Conservation (phyloP, 2,329 filamentous ascomycete genomes). For the Colletotrichum eremochloae region DNA sequence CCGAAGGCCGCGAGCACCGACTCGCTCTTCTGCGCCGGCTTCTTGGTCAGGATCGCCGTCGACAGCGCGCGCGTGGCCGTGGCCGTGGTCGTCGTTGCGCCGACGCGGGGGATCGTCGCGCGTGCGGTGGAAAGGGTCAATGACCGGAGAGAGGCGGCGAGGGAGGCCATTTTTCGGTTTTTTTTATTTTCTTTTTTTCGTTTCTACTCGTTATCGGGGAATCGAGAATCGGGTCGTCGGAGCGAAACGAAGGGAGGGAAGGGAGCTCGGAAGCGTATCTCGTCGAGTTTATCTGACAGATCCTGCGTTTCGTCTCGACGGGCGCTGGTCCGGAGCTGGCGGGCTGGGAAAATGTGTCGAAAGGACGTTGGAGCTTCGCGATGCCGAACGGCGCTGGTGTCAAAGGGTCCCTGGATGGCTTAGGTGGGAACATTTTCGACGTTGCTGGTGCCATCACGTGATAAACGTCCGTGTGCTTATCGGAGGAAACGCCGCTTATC, state of each 20-base stretch:
- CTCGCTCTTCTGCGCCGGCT: slow-evolving; percentile 35
- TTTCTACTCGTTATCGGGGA: neutral
- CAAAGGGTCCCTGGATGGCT: slow-evolving; percentile 20
- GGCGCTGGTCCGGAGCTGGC: neutral
- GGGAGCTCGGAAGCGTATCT: neutral
- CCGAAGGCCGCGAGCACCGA: slow-evolving; percentile 21
- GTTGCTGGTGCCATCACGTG: slow-evolving; percentile 18
- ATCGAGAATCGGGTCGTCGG: neutral
- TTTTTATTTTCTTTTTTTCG: neutral
- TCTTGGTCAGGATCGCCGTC: slow-evolving; percentile 37
- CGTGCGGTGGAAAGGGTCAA: slow-evolving; percentile 43
- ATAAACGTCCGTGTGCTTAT: slow-evolving; percentile 7
- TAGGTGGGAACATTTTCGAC: slow-evolving; percentile 24
- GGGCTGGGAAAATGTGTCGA: neutral
- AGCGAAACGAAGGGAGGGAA: no score
- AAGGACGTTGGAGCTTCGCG: slow-evolving; percentile 5
- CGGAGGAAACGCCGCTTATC: neutral
- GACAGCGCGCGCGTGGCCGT: slow-evolving; percentile 36
- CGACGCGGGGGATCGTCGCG: slow-evolving; percentile 29
- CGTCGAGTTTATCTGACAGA: neutral
- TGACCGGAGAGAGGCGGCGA: slow-evolving; percentile 44
- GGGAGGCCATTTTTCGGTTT: slow-evolving; percentile 37
- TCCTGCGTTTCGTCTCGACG: neutral
- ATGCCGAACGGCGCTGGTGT: slow-evolving; percentile 3
- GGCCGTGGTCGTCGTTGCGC: neutral